Evolutionary conservation across 805 yeast species (phyloP).

Genomic region (Wickerhamiella parazyma): DNA sequence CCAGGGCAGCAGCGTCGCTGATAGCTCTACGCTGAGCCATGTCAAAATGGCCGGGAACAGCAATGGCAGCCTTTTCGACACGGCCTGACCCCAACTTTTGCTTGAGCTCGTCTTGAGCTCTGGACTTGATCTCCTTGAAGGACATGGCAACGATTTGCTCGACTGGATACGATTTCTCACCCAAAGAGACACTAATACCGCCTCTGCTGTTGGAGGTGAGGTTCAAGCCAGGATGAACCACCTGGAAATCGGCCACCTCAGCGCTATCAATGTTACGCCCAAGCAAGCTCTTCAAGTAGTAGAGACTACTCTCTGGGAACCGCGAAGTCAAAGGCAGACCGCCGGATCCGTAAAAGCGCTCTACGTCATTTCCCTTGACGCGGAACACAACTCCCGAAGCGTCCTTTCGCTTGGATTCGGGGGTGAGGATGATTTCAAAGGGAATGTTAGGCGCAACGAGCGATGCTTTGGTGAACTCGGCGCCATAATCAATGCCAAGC

Average conservation of each 20-base stretch:
- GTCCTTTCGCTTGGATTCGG: slow-evolving; percentile 87
- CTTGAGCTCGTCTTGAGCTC: slow-evolving; percentile 52
- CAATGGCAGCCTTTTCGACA: slow-evolving; percentile 54
- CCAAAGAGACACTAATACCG: slow-evolving; percentile 44
- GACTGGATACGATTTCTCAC: slow-evolving; percentile 37
- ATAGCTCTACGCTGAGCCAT: slow-evolving; percentile 57
- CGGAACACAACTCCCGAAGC: slow-evolving; percentile 58
- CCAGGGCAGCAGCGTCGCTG: slow-evolving; percentile 55
- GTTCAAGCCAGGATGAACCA: slow-evolving; percentile 48
- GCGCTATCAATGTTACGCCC: slow-evolving; percentile 41
- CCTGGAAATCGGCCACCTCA: slow-evolving; percentile 34
- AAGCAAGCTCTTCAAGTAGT: slow-evolving; percentile 54
- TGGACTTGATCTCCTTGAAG: slow-evolving; percentile 44
- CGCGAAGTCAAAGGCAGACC: slow-evolving; percentile 57
- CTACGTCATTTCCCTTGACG: slow-evolving; percentile 24
- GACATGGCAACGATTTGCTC: slow-evolving; percentile 85
- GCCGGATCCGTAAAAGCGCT: slow-evolving; percentile 64
- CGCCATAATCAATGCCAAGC: slow-evolving; percentile 81
- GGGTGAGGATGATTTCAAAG: slow-evolving; percentile 75
- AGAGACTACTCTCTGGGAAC: slow-evolving; percentile 55
- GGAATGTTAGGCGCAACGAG: slow-evolving; percentile 83
- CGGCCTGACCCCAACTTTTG: slow-evolving; percentile 34
- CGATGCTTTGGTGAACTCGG: slow-evolving; percentile 73
- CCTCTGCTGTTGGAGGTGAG: slow-evolving; percentile 33
- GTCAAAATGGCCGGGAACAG: slow-evolving; percentile 62